Base-by-base conservation (phyloP, 2,329 filamentous ascomycete genomes). In the Nannizzia gypsea region DNA sequence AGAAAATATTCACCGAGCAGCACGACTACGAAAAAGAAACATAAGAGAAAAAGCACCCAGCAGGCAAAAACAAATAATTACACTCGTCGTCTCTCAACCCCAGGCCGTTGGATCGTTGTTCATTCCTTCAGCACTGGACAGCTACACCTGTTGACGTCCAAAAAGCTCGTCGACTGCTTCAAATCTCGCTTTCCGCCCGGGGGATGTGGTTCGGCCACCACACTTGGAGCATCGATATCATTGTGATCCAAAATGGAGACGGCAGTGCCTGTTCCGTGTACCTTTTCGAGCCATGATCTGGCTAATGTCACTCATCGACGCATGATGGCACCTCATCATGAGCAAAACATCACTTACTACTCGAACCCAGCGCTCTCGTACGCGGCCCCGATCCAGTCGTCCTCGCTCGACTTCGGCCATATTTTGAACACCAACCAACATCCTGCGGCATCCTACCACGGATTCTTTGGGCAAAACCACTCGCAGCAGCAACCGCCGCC, bases 221-320 rank as follows among this genome's bases (percentile, higher is more conserved):
- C 9, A 52, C 26, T 52, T 52, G 48, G 48, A 52, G 48, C 48
- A 52, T 28, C 22, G 24, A 52, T 52, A 52, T 24, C 48, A n/a
- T 28, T 52, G 28, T 40, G 44, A 52, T 58, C 60, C 63, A 60
- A 63, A 55, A 76, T 76, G 73, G 73, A 76, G 63, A 70, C 73
- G 20, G 68, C 70, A 48, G 72, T 75, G 57, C 72, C 73, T 6
- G 70, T 74, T 38, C 69, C 73, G 31, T 76, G 73, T 63, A 70
- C 72, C 48, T 74, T 73, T 60, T 64, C 72, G 13, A 67, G 67
- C 61, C 73, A 74, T 68, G 66, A 68, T 40, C 65, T 75, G 56
- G 69, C 72, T 24, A 66, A 68, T 15, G 67, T 72, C 63, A 63
- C 69, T 34, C 69, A 70, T 62, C 72, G 72, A 60, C 73, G 72